These are phyloP conservation scores for Ceratobasidium sp. DNA, from an alignment of 1,284 basidiomycete species.

Conservation along the genomic window DNA sequence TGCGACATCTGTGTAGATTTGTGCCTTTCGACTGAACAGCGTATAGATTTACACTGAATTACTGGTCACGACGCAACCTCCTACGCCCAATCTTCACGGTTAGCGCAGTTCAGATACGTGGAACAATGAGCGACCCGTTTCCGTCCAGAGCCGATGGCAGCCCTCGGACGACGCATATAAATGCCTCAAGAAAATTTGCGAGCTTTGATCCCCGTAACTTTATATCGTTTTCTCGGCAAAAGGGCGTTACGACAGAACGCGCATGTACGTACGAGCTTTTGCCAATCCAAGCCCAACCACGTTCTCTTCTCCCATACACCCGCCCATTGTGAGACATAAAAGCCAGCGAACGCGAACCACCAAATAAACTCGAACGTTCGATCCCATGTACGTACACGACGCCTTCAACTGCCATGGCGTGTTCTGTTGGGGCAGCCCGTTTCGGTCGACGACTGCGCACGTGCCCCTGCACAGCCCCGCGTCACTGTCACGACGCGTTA, in stretches of 20 bases:
- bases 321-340: slow-evolving; percentile 19
- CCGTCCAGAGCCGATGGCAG: not conserved
- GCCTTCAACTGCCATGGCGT: slow-evolving; percentile 23
- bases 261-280: slow-evolving; percentile 6
- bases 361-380: slow-evolving; percentile 29
- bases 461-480: slow-evolving; percentile 15
- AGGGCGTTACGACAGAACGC: slow-evolving; percentile 7
- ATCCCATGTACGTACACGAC: slow-evolving; percentile 34
- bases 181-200: slow-evolving; percentile 28
- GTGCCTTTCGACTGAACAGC: not conserved
- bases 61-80: slow-evolving; percentile 2
- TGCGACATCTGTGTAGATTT: not conserved
- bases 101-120: slow-evolving; percentile 8
- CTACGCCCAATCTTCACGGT: not conserved
- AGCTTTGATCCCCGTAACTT: slow-evolving; percentile 38
- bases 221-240: slow-evolving; percentile 26
- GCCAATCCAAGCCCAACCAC: not conserved
- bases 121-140: slow-evolving; percentile 8
- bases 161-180: slow-evolving; percentile 19
- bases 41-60: not conserved
- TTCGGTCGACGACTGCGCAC: slow-evolving; percentile 37
- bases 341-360: slow-evolving; percentile 11
- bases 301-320: not conserved
- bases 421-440: slow-evolving; percentile 6
- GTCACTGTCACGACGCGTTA: slow-evolving; percentile 21